Evolutionary conservation across 495 filamentous ascomycete genomes (phyloP), one percentile per base, ranked within the genome.

Genomic region (Bathelium albidoporum): DNA sequence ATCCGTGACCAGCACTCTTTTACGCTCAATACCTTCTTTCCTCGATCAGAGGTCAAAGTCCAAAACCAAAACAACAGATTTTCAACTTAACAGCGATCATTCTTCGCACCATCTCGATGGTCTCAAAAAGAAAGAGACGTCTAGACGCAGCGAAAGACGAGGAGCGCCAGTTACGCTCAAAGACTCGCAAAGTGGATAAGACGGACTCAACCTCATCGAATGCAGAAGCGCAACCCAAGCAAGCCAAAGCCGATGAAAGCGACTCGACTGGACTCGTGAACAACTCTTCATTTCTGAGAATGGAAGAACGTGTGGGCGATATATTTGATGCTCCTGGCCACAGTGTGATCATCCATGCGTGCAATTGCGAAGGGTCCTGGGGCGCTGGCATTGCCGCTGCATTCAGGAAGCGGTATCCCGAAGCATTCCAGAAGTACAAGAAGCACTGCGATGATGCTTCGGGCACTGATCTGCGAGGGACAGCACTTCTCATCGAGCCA

Each of bases 321-420:
- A 67, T 77, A 55, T 76, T 77, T 69, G 24, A 55, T 41, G 73
- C 71, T 1, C 69, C 73, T 16, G 59, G 59, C 16, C 65, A 72
- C 59, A 67, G 70, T 12, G 53, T 77, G 12, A 49, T 77, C 16
- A 71, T 77, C 62, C 75, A 77, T 67, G 74, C 74, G 10, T 77
- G 74, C 67, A 77, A 77, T 58, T 71, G 68, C 65, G 39, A 72
- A 58, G 67, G 64, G 20, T 55, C 29, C 43, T 69, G 74, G 75
- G 71, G 70, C 61, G 70, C 69, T 24, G 75, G 75, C 60, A 75
- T 76, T 32, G 74, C 74, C n/a, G 60, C 64, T 34, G 73, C 68
- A 22, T 77, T 77, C 66, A 61, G 63, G 26, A 20, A 66, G 10
- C 62, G 43, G n/a, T 77, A 76, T 62, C 74, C 73, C 0, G n/a